These are phyloP conservation scores for Colletotrichum kahawae DNA, from an alignment of 2,329 filamentous ascomycete species.

Conservation along the genomic window DNA sequence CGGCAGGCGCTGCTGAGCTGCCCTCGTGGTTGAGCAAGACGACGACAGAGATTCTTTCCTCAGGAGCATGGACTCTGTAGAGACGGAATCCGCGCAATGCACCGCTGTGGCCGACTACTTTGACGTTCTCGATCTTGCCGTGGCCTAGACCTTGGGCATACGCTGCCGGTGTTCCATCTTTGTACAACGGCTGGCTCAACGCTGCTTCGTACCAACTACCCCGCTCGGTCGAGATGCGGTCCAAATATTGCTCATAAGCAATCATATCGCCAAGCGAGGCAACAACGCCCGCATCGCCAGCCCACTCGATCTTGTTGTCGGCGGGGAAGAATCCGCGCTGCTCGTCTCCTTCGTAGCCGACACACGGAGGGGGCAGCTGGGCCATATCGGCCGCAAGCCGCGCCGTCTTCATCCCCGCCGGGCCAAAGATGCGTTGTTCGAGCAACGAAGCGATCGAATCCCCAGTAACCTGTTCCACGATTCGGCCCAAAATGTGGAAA, in stretches of 20 bases:
- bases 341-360: slow-evolving; percentile 48
- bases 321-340: slow-evolving; percentile 38
- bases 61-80: slow-evolving; percentile 36
- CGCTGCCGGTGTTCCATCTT: slow-evolving; percentile 36
- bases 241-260: slow-evolving; percentile 46
- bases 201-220: slow-evolving; percentile 38
- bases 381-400: slow-evolving; percentile 39
- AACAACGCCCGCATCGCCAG: slow-evolving; percentile 48
- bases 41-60: slow-evolving; percentile 40
- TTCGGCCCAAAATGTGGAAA: slow-evolving; percentile 41
- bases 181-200: slow-evolving; percentile 3
- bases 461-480: slow-evolving; percentile 42
- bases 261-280: slow-evolving; percentile 51
- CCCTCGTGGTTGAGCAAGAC: slow-evolving; percentile 44
- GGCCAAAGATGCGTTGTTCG: slow-evolving; percentile 39
- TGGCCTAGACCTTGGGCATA: slow-evolving; percentile 43
- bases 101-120: slow-evolving; percentile 42
- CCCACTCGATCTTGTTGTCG: slow-evolving; percentile 48
- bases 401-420: slow-evolving; percentile 47
- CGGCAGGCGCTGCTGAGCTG: slow-evolving; percentile 28
- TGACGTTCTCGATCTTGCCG: slow-evolving; percentile 27
- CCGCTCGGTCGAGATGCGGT: slow-evolving; percentile 32
- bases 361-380: slow-evolving; percentile 41
- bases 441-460: slow-evolving; percentile 39
- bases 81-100: slow-evolving; percentile 46